Evolutionary conservation across 2,329 filamentous ascomycete species (phyloP), one percentile per base, ranked within the genome.

Genomic region (Penicillium expansum): DNA sequence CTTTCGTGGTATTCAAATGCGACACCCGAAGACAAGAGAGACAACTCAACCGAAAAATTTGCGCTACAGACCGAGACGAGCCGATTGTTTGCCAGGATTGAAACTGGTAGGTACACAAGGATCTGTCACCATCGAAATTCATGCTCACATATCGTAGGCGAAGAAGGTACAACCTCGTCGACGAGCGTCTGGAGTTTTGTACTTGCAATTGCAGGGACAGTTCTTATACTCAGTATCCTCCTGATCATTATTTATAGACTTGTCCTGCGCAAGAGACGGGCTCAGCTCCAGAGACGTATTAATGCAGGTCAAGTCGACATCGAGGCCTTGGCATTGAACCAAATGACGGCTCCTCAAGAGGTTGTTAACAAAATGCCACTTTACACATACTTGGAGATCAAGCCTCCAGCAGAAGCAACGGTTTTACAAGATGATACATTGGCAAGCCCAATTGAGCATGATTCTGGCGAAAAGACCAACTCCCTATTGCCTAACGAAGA

Each of bases 261-360:
- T 22, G 78, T 94, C 30, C 91, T 96, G 70, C 83, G 86, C 35
- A 82, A 85, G 47, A 85, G 91, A 30, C 85, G 92, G 9, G 80
- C 81, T 24, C 80, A 80, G 1, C 77, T 97, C 11, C 84, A 85
- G 49, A 82, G 84, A 47, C 85, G 92, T 13, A 87, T 97, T 16
- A 81, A 85, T 56, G 81, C 80, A 8, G 92, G 93, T 51, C 89
- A 96, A 64, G 86, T 96, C 20, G 90, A 97, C 68, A 79, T 97
- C 3, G 92, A 97, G 73, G 86, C 86, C 3, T 82, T 96, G 63
- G 92, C 92, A 2, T 90, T 97, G 64, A 93, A 91, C 69, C 84
- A 89, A 14, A 76, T 96, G 24, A 90, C 85, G 2, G 90, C 97
- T 0, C 91, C 93, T 1, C 78, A 82, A 44, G 77, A 85, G 9